These are phyloP conservation scores for Apiotrichum brassicae DNA, from an alignment of 1,284 basidiomycete genomes.

Conservation along the genomic window DNA sequence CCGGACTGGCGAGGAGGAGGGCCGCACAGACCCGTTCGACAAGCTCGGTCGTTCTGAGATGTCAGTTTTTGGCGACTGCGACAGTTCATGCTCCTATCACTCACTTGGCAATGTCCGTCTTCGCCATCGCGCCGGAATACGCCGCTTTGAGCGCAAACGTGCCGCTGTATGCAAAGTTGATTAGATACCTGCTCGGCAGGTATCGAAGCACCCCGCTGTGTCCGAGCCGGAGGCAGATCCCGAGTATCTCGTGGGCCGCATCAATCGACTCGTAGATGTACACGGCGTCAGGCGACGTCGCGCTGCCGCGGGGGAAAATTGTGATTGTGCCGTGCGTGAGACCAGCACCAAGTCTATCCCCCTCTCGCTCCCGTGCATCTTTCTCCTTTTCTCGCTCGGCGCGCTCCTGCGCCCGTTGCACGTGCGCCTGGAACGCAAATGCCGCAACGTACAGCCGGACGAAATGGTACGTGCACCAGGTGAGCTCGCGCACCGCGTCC, in stretches of 20 bases:
- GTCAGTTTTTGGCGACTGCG: conserved; percentile 14
- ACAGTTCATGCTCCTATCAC: conserved; percentile 6
- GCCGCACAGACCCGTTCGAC: conserved; percentile 37
- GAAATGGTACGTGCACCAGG: conserved; percentile 45
- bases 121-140: conserved; percentile 35
- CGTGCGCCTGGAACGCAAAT: conserved; percentile 49
- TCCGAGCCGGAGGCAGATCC: conserved; percentile 39
- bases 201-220: conserved; percentile 39
- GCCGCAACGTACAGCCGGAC: conserved; percentile 47
- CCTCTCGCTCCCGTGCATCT: neutral
- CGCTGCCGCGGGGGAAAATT: conserved; percentile 38
- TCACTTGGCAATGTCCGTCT: conserved; percentile 31
- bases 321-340: conserved; percentile 16
- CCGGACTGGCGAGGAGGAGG: conserved; percentile 32
- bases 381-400: conserved; percentile 30
- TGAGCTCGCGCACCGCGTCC: conserved; percentile 32
- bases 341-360: conserved; percentile 13
- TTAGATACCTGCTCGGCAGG: conserved; percentile 40
- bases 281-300: conserved; percentile 43
- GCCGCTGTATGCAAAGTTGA: conserved; percentile 43
- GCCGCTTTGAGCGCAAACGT: conserved; percentile 42
- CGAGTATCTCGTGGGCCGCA: conserved; percentile 44
- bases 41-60: conserved; percentile 30
- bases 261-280: conserved; percentile 46
- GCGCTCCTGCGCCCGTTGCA: conserved; percentile 41